Evolutionary conservation across 164 flowering plant genomes (phyloP).

Genomic region (Amborella trichopoda): DNA sequence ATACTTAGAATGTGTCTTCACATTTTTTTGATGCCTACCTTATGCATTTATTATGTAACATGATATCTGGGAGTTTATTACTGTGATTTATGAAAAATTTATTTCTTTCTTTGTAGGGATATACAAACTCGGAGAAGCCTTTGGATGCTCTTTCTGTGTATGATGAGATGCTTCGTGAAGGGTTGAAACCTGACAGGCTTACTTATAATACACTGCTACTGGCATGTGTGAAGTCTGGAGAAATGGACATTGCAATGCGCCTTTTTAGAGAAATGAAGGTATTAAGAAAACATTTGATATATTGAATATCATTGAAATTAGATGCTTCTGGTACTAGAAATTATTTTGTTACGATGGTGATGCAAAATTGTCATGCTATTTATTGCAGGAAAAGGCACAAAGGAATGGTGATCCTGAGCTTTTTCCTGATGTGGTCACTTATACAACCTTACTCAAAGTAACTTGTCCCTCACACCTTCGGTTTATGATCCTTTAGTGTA

Average conservation of each 20-base stretch:
- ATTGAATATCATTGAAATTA: too few relatives aligned
- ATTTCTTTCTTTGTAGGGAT: conserved; percentile 33
- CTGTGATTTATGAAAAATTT: too few relatives aligned
- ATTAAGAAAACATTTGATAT: conserved; percentile 26
- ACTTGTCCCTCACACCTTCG: too few relatives aligned
- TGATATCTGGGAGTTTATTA: too few relatives aligned
- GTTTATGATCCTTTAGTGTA: too few relatives aligned
- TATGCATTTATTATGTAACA: too few relatives aligned
- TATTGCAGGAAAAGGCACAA: conserved; percentile 41
- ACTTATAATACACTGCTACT: conserved; percentile 51
- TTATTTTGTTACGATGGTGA: too few relatives aligned
- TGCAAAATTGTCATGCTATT: conserved; percentile 1
- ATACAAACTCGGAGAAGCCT: conserved; percentile 37
- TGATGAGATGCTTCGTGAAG: conserved; percentile 38
- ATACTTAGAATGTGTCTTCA: too few relatives aligned
- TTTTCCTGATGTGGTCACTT: conserved; percentile 54
- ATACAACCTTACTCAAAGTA: conserved; percentile 61
- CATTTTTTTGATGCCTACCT: too few relatives aligned
- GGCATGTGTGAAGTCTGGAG: conserved; percentile 44
- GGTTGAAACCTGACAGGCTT: conserved; percentile 47
- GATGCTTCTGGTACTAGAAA: too few relatives aligned
- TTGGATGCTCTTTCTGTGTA: conserved; percentile 32
- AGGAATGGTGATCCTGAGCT: conserved; percentile 13
- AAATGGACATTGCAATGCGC: conserved; percentile 41
- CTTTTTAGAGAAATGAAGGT: conserved; percentile 69